A percentile compares a stretch with the other conserved stretches of the same genome.
These are phyloP conservation scores for Chlamydomonas sphaeroides DNA, from an alignment of 139 green algal genomes.

Conservation along the genomic window DNA sequence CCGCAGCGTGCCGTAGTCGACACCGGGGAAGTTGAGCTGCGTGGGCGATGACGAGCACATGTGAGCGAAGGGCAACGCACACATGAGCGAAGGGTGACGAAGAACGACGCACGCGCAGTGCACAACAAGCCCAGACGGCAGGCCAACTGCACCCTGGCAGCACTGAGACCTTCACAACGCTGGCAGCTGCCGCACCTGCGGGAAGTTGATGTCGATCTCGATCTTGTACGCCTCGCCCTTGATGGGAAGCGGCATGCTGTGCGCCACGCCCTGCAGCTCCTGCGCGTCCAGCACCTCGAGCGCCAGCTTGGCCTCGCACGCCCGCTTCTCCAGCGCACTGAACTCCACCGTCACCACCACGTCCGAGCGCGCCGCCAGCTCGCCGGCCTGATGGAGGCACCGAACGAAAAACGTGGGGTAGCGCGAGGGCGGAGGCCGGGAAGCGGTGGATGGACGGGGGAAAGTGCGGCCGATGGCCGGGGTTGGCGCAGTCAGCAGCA, in stretches of 20 bases:
- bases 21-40: slow-evolving; percentile 42
- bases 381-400: slow-evolving; percentile 47
- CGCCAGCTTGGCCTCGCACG: slow-evolving; percentile 60
- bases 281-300: slow-evolving; percentile 66
- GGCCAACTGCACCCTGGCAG: too few relatives aligned
- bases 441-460: too few relatives aligned
- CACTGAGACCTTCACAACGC: too few relatives aligned
- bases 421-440: too few relatives aligned
- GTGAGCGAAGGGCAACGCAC: too few relatives aligned
- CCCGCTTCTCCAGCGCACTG: slow-evolving; percentile 63
- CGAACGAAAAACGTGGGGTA: too few relatives aligned
- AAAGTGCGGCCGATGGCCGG: too few relatives aligned
- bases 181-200: too few relatives aligned
- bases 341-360: slow-evolving; percentile 70
- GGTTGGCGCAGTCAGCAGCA: too few relatives aligned
- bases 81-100: not conserved
- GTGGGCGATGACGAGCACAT: too few relatives aligned
- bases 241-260: slow-evolving; percentile 67
- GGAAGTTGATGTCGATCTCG: slow-evolving; percentile 73
- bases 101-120: too few relatives aligned
- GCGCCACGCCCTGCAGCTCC: slow-evolving; percentile 59
- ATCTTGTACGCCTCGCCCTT: slow-evolving; percentile 83
- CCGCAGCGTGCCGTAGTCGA: slow-evolving; percentile 76
- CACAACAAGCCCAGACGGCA: too few relatives aligned
- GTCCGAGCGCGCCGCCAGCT: slow-evolving; percentile 60